Conservation (phyloP, 2,329 filamentous ascomycete species). For the Exserohilum turcica region DNA sequence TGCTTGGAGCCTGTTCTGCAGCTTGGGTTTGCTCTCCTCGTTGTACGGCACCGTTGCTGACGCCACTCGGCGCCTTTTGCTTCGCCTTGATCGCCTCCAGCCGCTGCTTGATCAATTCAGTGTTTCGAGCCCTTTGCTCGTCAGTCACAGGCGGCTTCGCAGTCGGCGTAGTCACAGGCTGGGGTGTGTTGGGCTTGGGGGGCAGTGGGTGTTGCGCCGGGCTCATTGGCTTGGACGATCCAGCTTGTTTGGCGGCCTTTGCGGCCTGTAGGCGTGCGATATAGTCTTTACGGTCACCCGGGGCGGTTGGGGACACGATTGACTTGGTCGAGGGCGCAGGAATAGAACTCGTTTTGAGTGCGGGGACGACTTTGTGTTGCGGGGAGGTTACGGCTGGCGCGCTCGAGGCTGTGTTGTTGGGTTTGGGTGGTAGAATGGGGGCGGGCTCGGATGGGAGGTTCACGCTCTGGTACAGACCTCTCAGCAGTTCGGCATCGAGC, state of each 20-base stretch:
- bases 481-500: constrained; percentile 34
- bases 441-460: constrained; percentile 38
- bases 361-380: constrained; percentile 20
- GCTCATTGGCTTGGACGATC: constrained; percentile 22
- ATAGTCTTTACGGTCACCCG: constrained; percentile 73
- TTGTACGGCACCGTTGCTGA: constrained; percentile 13
- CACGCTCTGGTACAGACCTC: constrained; percentile 33
- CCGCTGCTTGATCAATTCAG: constrained; percentile 76
- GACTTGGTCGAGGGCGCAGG: constrained; percentile 17
- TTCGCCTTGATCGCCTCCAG: constrained; percentile 65
- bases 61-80: constrained; percentile 18
- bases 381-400: constrained; percentile 7
- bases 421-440: constrained; percentile 30
- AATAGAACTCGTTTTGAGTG: constrained; percentile 29
- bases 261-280: constrained; percentile 77
- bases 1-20: constrained; percentile 7
- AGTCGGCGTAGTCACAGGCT: constrained; percentile 19
- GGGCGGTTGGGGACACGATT: constrained; percentile 22
- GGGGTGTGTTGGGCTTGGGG: constrained; percentile 18
- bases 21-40: not conserved
- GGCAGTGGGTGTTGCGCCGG: constrained; percentile 30
- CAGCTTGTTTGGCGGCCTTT: constrained; percentile 61
- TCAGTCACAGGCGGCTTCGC: constrained; percentile 29
- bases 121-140: constrained; percentile 65
- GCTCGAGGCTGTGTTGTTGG: constrained; percentile 12